Evolutionary conservation across 2,329 filamentous ascomycete genomes (phyloP).

Genomic region (Coniochaeta sp.): DNA sequence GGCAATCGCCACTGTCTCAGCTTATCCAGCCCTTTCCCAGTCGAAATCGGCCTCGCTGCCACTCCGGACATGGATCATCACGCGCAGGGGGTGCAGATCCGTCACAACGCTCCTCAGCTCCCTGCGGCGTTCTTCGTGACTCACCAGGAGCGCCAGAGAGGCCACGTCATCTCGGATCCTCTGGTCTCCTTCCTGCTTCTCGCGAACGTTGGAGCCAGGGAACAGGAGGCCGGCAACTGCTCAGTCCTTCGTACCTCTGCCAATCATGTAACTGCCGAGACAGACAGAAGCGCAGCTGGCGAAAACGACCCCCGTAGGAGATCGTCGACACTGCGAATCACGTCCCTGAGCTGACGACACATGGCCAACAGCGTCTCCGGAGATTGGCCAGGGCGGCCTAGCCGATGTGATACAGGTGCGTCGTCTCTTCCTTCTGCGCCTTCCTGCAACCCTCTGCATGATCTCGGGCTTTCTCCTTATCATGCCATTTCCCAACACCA

Average conservation of each 20-base stretch:
- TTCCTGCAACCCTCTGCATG: background rate
- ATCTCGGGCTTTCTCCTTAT: too few relatives aligned
- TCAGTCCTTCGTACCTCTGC: constrained; percentile 11
- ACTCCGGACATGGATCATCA: background rate
- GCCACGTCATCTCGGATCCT: constrained; percentile 2
- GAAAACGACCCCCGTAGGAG: constrained; percentile 6
- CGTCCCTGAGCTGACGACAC: constrained; percentile 7
- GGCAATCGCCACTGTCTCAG: background rate
- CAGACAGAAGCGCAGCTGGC: constrained; percentile 6
- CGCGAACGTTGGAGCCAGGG: background rate
- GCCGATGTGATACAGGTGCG: constrained; percentile 7
- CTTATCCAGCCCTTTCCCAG: background rate
- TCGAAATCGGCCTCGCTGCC: background rate
- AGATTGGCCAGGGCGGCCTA: constrained; percentile 9
- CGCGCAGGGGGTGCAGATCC: background rate
- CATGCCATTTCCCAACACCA: background rate
- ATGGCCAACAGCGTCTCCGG: constrained; percentile 7
- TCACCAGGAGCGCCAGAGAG: background rate
- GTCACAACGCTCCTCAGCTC: background rate
- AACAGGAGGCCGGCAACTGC: constrained; percentile 4
- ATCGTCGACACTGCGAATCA: constrained; percentile 5
- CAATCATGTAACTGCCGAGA: constrained; percentile 9
- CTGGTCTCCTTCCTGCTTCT: background rate
- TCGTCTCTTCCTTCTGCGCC: background rate
- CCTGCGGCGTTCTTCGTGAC: background rate